Conservation (phyloP, 768 basidiomycete species). For the Dioszegia crocea region DNA sequence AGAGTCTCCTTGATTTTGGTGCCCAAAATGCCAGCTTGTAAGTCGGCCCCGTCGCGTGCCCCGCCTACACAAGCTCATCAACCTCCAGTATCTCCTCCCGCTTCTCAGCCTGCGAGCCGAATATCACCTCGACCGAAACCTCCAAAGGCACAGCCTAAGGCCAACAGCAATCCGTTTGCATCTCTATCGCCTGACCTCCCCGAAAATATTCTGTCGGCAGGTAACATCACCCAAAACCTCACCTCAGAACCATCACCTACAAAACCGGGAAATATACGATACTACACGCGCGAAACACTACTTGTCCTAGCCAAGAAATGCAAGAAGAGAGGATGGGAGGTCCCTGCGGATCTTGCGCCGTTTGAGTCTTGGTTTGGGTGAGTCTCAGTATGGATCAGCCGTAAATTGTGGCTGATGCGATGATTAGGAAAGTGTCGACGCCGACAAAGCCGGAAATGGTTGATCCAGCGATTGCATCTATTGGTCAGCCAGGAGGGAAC, state of each 20-base stretch:
- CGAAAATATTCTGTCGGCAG: constrained; percentile 1
- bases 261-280: not conserved
- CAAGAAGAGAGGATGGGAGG: constrained; percentile 8
- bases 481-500: constrained; percentile 18
- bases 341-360: constrained; percentile 11
- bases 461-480: constrained; percentile 38
- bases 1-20: too few relatives aligned
- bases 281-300: constrained; percentile 19
- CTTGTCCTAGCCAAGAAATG: constrained; percentile 24
- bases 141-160: constrained; percentile 5
- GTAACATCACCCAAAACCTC: not conserved
- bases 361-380: constrained; percentile 38
- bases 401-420: not conserved
- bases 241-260: not conserved
- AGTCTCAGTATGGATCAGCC: constrained; percentile 3
- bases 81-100: not conserved
- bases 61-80: not conserved
- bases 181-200: constrained; percentile 27
- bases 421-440: not conserved
- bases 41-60: not conserved
- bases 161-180: constrained; percentile 24
- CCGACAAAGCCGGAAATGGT: constrained; percentile 10
- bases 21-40: constrained; percentile 1
- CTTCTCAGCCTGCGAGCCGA: not conserved
- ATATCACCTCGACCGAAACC: constrained; percentile 7